Evolutionary conservation across 495 filamentous ascomycete genomes (phyloP).

Genomic region (Penicillium ucsense): DNA sequence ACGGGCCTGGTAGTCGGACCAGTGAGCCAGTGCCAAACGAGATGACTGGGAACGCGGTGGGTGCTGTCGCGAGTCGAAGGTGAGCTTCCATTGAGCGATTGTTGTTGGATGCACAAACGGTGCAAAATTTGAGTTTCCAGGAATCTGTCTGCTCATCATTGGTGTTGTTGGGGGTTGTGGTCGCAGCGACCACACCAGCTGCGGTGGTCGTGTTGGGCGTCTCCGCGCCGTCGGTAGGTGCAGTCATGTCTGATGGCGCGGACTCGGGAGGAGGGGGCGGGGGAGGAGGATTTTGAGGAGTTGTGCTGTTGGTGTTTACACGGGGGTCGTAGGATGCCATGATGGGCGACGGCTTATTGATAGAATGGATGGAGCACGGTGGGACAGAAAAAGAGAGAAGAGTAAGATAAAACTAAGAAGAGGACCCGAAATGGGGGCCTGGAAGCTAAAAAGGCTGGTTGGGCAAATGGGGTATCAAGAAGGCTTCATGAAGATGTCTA

Average conservation of each 20-base stretch:
- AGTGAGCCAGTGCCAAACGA: constrained; percentile 96
- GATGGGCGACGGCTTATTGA: constrained; percentile 7
- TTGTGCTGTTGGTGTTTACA: constrained; percentile 34
- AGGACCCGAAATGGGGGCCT: background rate
- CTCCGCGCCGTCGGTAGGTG: constrained; percentile 4
- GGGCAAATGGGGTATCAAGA: constrained; percentile 15
- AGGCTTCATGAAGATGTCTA: constrained; percentile 32
- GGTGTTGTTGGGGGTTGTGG: background rate
- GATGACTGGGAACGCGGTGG: constrained; percentile 74
- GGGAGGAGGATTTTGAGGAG: constrained; percentile 36
- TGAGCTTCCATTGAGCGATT: constrained; percentile 99
- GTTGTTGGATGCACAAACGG: constrained; percentile 94
- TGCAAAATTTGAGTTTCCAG: constrained; percentile 93
- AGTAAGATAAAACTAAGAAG: constrained; percentile 5
- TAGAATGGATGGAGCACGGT: constrained; percentile 1
- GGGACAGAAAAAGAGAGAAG: background rate
- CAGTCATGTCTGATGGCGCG: constrained; percentile 2
- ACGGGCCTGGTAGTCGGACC: constrained; percentile 87
- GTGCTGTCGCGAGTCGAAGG: constrained; percentile 68
- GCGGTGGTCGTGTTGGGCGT: constrained; percentile 17
- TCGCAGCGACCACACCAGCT: constrained; percentile 14
- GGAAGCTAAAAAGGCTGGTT: too few species aligned
- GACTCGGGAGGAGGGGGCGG: constrained; percentile 41
- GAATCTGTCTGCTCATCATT: constrained; percentile 40
- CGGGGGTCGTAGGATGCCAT: constrained; percentile 53